These are phyloP conservation scores for Fraxinus nigra DNA, from an alignment of 305 asterid species.

Conservation along the genomic window DNA sequence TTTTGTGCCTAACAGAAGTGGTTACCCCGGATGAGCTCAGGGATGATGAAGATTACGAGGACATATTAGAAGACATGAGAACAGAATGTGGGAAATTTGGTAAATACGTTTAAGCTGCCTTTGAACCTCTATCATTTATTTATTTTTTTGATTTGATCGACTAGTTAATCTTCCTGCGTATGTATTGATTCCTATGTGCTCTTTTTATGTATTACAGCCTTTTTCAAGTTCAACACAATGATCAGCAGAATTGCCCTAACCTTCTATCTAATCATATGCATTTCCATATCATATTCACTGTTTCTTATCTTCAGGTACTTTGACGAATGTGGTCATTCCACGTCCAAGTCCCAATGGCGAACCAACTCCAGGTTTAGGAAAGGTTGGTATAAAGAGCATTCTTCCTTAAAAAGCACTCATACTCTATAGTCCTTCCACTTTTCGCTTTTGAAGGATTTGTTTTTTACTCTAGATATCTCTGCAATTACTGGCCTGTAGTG, in stretches of 20 bases:
- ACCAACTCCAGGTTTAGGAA: constrained; percentile 43
- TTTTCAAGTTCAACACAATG: constrained; percentile 24
- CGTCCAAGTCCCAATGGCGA: constrained; percentile 41
- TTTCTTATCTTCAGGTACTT: constrained; percentile 28
- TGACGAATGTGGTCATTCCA: constrained; percentile 45
- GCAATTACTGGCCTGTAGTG: not conserved
- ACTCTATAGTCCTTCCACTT: not conserved
- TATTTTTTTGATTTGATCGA: not conserved
- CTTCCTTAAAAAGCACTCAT: not conserved
- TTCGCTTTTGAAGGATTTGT: not conserved
- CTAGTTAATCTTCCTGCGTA: not conserved
- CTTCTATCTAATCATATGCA: not conserved
- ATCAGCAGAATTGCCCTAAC: constrained; percentile 18
- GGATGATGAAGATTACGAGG: constrained; percentile 83
- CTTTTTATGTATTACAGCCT: constrained; percentile 15
- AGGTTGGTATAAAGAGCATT: constrained; percentile 28
- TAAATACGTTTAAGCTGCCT: constrained; percentile 24
- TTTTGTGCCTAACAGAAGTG: constrained; percentile 81
- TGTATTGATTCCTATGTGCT: not conserved
- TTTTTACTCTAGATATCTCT: not conserved
- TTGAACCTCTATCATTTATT: not conserved
- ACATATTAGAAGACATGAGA: constrained; percentile 90
- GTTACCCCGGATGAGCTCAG: constrained; percentile 74
- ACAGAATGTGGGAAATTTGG: constrained; percentile 88
- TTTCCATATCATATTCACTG: not conserved